These are phyloP conservation scores for Rhodamnia rubescens DNA, from an alignment of 345 rosid species.

Conservation along the genomic window DNA sequence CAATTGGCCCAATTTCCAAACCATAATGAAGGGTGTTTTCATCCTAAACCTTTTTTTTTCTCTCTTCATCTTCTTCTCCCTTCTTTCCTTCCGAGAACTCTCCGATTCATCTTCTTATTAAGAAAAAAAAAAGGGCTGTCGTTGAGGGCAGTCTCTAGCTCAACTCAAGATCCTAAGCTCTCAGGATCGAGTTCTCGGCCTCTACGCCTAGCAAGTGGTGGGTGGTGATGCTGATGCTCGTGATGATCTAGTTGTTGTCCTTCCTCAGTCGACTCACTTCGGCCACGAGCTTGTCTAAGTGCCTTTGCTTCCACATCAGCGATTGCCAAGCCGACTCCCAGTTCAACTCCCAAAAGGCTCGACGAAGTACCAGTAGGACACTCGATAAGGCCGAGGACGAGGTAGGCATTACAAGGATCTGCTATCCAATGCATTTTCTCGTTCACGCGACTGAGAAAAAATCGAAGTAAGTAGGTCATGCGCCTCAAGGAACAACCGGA, in stretches of 20 bases:
- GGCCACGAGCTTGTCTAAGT: too few relatives aligned
- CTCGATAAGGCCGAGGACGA: background rate
- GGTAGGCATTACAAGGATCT: background rate
- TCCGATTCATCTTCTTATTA: background rate
- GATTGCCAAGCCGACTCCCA: conserved; percentile 14
- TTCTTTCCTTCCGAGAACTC: background rate
- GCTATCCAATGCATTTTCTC: background rate
- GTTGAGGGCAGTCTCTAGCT: background rate
- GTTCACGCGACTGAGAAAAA: conserved; percentile 58
- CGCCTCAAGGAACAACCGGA: conserved; percentile 28
- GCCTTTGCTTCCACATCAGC: too few relatives aligned
- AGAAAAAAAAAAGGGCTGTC: background rate
- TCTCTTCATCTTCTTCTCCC: background rate
- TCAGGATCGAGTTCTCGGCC: too few relatives aligned
- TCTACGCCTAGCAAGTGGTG: too few relatives aligned
- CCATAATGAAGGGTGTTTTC: background rate
- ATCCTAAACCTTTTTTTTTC: too few relatives aligned
- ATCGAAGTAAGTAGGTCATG: conserved; percentile 92
- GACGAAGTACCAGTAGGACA: background rate
- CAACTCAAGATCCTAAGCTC: too few relatives aligned
- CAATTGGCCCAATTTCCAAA: background rate
- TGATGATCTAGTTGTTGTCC: conserved; percentile 4
- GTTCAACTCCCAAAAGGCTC: conserved; percentile 38
- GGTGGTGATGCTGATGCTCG: too few relatives aligned
- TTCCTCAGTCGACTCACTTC: too few relatives aligned